Evolutionary conservation across 2,329 filamentous ascomycete species (phyloP).

Genomic region (Phoma sp.): DNA sequence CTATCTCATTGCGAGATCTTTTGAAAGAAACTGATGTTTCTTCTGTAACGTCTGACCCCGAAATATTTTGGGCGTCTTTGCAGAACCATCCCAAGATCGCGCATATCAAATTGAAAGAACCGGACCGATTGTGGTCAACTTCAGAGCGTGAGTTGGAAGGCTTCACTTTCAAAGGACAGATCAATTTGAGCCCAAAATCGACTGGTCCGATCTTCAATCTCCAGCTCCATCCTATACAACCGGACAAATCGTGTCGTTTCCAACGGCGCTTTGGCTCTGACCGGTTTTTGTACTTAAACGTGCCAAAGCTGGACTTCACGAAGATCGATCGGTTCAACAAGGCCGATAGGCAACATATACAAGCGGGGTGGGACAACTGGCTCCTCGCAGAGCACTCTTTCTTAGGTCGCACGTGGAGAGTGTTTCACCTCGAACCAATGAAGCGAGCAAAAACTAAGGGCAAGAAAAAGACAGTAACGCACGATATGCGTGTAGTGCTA

Average conservation of each 20-base stretch:
- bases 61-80: conserved; percentile 32
- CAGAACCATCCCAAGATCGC: background rate
- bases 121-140: conserved; percentile 36
- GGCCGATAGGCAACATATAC: conserved; percentile 23
- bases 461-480: conserved; percentile 9
- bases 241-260: conserved; percentile 44
- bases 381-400: conserved; percentile 45
- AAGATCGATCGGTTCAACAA: background rate
- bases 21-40: conserved; percentile 17
- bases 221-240: conserved; percentile 32
- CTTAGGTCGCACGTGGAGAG: conserved; percentile 51
- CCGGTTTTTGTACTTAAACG: conserved; percentile 51
- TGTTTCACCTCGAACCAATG: conserved; percentile 47
- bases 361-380: conserved; percentile 44
- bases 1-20: conserved; percentile 21
- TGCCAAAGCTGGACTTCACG: conserved; percentile 31
- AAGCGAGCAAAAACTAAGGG: conserved; percentile 42
- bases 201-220: conserved; percentile 34
- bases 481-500: conserved; percentile 39
- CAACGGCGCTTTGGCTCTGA: conserved; percentile 48
- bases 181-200: conserved; percentile 26
- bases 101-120: conserved; percentile 15
- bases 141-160: conserved; percentile 30
- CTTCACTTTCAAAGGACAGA: conserved; percentile 43
- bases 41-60: conserved; percentile 15